Conservation (phyloP, 2,329 filamentous ascomycete species). For the Aspergillus versicolor region DNA sequence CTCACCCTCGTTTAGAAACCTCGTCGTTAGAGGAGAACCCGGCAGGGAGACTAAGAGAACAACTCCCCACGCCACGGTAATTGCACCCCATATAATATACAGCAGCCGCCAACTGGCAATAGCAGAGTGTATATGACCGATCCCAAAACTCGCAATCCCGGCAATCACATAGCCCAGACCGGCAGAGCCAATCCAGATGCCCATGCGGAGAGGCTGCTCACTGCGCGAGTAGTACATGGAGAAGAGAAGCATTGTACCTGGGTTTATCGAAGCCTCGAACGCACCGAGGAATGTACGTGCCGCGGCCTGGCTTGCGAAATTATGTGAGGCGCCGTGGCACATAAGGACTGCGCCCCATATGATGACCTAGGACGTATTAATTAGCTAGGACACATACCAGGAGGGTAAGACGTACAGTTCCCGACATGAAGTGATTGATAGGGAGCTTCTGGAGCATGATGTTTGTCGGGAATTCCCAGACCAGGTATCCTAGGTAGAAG, state of each 20-base stretch:
- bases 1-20: conserved; percentile 43
- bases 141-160: conserved; percentile 56
- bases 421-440: conserved; percentile 2
- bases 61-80: conserved; percentile 39
- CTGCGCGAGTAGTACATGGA: conserved; percentile 52
- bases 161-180: background rate
- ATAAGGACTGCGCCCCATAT: conserved; percentile 15
- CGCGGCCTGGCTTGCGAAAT: conserved; percentile 6
- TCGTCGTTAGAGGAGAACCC: conserved; percentile 46
- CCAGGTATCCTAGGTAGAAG: conserved; percentile 47
- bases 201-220: conserved; percentile 58
- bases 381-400: background rate
- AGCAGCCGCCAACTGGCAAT: conserved; percentile 57
- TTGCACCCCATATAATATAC: conserved; percentile 55
- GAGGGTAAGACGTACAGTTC: background rate
- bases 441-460: conserved; percentile 26
- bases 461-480: conserved; percentile 29
- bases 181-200: background rate
- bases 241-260: conserved; percentile 58
- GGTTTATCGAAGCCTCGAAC: conserved; percentile 24
- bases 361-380: conserved; percentile 9
- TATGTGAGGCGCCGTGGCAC: background rate
- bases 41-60: conserved; percentile 41
- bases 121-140: conserved; percentile 58
- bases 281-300: background rate